Percentiles rank a stretch among this genome's conserved stretches.
Evolutionary conservation across 495 filamentous ascomycete species (phyloP).

Genomic region (Penicillium parvum): DNA sequence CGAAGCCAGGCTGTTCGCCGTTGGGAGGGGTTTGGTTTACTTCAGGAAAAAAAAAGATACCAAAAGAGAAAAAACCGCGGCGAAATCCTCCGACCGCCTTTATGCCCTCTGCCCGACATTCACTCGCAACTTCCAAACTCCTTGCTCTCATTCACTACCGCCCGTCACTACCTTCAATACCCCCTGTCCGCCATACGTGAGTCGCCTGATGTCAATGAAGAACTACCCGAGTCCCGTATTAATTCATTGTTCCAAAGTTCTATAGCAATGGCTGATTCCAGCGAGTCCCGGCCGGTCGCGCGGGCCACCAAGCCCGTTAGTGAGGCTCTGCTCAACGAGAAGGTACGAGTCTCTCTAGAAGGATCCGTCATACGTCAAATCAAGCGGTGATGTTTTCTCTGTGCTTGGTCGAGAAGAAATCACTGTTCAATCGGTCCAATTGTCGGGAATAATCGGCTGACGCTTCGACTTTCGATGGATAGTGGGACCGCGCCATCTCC

Average conservation of each 20-base stretch:
- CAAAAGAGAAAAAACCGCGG: constrained; percentile 22
- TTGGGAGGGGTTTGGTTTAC: constrained; percentile 9
- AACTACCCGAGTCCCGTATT: neutral
- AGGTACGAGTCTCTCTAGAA: constrained; percentile 52
- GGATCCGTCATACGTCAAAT: too few species aligned
- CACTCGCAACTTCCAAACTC: constrained; percentile 30
- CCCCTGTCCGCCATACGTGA: constrained; percentile 14
- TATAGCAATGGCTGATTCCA: constrained; percentile 54
- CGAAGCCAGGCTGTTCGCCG: constrained; percentile 18
- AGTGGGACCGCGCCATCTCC: constrained; percentile 99
- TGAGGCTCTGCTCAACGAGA: constrained; percentile 92
- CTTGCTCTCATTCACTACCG: constrained; percentile 25
- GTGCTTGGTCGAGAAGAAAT: neutral
- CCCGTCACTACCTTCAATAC: constrained; percentile 20
- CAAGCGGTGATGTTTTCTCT: too few species aligned
- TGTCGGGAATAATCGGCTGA: constrained; percentile 18
- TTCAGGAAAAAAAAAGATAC: constrained; percentile 23
- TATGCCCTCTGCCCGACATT: constrained; percentile 31
- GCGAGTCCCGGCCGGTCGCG: constrained; percentile 44
- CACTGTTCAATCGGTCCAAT: neutral
- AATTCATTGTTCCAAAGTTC: constrained; percentile 16
- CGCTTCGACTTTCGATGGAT: constrained; percentile 11
- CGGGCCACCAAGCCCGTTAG: constrained; percentile 73
- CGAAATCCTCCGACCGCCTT: constrained; percentile 46
- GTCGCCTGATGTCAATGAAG: neutral